Base-by-base conservation (phyloP, 441 rosid genomes). In the Caryocar brasiliense region DNA sequence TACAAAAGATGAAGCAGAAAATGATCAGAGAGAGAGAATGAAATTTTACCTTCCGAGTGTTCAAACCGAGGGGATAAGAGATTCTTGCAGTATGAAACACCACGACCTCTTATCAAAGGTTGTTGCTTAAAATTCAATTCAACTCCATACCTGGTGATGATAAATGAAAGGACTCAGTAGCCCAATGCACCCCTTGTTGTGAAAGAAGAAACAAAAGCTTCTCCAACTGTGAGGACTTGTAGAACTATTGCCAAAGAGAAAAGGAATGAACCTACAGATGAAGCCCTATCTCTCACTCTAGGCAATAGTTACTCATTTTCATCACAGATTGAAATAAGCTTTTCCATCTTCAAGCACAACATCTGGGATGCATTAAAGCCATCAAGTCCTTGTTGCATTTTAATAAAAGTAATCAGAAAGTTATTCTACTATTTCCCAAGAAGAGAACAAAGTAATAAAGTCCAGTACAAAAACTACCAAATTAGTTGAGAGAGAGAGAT, bases 1-100 rank as follows among this genome's bases (percentile, higher is more conserved):
- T 20, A 43, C 18, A 53, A 39, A 54, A 21, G 18, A n/a, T 30
- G 11, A 59, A 35, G 24, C 36, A 37, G n/a, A 7, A 46, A n/a
- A 14, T 7, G 12, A 2, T n/a, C 2, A 46, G 6, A 14, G 37
- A 24, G 27, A 6, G 8, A 5, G 27, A 23, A 26, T 32, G 23
- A 49, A 37, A n/a, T n/a, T n/a, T n/a, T 66, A 65, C 85, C 68
- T 68, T 82, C 97, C 26, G 92, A 77, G 67, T 84, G 95, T 49
- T 93, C 97, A 77, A 89, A 93, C 62, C 99, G 79, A 60, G 96
- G 97, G 39, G 96, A 93, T 24, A 89, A 68, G 61, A 93, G 93
- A 57, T 93, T 93, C 82, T 93, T 93, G 81, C 97, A 93, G 68
- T 82, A 86, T 4, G 99, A 93, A 73, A 93, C 99, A 62, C 99